Evolutionary conservation across 2,329 filamentous ascomycete genomes (phyloP).

Genomic region (Aspergillus aculeatinus): DNA sequence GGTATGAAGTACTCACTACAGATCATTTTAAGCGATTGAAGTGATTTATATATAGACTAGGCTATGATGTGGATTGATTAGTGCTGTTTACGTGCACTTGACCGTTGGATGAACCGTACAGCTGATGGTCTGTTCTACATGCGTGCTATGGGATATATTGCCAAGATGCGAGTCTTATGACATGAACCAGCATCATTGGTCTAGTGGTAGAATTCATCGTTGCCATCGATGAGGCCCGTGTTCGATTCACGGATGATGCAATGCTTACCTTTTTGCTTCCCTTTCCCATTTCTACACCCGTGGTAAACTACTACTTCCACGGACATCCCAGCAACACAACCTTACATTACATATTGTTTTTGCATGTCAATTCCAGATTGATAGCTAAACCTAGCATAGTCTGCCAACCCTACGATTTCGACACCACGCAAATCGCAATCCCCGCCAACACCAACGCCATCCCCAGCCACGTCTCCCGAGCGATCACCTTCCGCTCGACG

Average conservation of each 20-base stretch:
- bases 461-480: constrained; percentile 77
- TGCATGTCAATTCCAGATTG: too few relatives aligned
- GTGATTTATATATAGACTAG: too few relatives aligned
- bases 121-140: too few relatives aligned
- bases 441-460: constrained; percentile 76
- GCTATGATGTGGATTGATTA: background rate
- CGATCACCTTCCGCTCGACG: constrained; percentile 88
- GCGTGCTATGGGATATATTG: background rate
- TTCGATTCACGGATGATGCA: constrained; percentile 51
- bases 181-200: constrained; percentile 41
- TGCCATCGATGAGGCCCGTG: constrained; percentile 49
- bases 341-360: background rate
- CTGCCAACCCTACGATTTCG: constrained; percentile 32
- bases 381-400: too few relatives aligned
- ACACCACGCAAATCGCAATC: constrained; percentile 78
- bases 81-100: background rate
- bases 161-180: accelerated
- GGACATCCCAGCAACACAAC: background rate
- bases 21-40: background rate
- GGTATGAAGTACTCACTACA: background rate
- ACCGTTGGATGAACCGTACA: too few relatives aligned
- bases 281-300: too few relatives aligned
- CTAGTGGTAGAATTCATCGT: constrained; percentile 49
- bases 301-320: too few relatives aligned
- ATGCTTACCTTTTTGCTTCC: constrained; percentile 7